Conservation (phyloP, 2,329 filamentous ascomycete species). For the Chlorencoelia australis region DNA sequence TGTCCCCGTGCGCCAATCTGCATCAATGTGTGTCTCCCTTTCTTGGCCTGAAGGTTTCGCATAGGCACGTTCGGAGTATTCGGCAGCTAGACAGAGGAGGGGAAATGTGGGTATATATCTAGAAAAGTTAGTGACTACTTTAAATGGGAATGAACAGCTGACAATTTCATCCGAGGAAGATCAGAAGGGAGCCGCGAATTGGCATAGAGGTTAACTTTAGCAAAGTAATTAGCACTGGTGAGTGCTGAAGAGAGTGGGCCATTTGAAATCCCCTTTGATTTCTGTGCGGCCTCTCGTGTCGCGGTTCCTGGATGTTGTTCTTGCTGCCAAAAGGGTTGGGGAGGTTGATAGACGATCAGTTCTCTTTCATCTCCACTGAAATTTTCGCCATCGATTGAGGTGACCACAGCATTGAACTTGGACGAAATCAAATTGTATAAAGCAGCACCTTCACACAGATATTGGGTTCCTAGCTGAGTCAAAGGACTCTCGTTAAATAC, state of each 20-base stretch:
- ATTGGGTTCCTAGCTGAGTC: slow-evolving; percentile 34
- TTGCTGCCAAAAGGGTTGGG: slow-evolving; percentile 14
- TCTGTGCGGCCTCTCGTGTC: slow-evolving; percentile 20
- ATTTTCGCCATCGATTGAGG: slow-evolving; percentile 57
- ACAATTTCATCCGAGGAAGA: slow-evolving; percentile 59
- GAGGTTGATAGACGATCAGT: slow-evolving; percentile 27
- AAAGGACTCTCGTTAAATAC: slow-evolving; percentile 36
- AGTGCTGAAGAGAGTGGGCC: slow-evolving; percentile 30
- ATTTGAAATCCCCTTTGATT: slow-evolving; percentile 26
- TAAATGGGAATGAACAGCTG: neutral
- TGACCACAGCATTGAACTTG: slow-evolving; percentile 59
- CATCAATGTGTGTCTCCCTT: slow-evolving; percentile 57
- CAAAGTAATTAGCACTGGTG: slow-evolving; percentile 50
- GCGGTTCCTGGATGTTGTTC: slow-evolving; percentile 13
- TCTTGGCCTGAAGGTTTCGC: slow-evolving; percentile 51
- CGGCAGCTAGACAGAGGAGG: slow-evolving; percentile 67
- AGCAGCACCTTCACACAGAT: slow-evolving; percentile 36
- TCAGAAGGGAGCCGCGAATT: slow-evolving; percentile 65
- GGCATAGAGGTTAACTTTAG: slow-evolving; percentile 68
- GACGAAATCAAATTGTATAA: slow-evolving; percentile 50
- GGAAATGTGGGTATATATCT: slow-evolving; percentile 68
- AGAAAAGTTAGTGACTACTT: neutral
- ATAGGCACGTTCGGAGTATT: slow-evolving; percentile 70
- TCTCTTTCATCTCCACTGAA: slow-evolving; percentile 44
- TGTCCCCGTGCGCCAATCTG: slow-evolving; percentile 63